Base-by-base conservation (phyloP, 208 protist genomes). In the Leishmania aethiopica region DNA sequence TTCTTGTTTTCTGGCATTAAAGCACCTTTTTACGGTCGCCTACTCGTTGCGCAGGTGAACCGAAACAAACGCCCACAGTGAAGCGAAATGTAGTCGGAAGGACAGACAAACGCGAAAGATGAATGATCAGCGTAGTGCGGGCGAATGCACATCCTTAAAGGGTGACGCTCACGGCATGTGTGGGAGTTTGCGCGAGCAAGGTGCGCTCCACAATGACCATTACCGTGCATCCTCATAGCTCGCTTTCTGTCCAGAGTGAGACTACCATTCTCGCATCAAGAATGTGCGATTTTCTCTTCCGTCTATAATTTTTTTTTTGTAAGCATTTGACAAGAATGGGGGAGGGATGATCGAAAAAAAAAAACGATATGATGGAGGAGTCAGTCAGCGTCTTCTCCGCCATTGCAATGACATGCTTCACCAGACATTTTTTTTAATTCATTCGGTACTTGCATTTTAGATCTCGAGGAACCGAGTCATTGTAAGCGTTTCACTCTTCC, bases 1-100 rank as follows among this genome's bases (percentile, higher is more conserved):
- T n/a, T n/a, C n/a, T n/a, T n/a, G n/a, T 75, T 75, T 28, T 37
- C 32, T 19, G 6, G 15, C 47, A 37, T 75, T 32, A 57, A 35
- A 22, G 42, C 7, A 42, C 47, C 19, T 37, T 13, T 75, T 81
- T 32, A 13, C 78, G 67, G 35, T 67, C 40, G 64, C 40, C 45
- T 45, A 75, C 45, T 75, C 71, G 71, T 75, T 75, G 71, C 45
- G 6, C 40, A 75, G 45, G 47, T 51, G 71, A 47, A 45, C 37
- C 66, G 17, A 40, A 40, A 73, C 37, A 22, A 13, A 17, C 2
- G 66, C 66, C n/a, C 17, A 11, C 42, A 32, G 57, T 62, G 40
- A 62, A 32, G 57, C 5, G 13, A 32, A 62, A 62, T 25, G 51
- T 55, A 49, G 35, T 17, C 6, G 66, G 19, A 71, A 32, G 35